These are phyloP conservation scores for Cyberlindnera saturnus DNA, from an alignment of 805 yeast genomes.

Conservation along the genomic window DNA sequence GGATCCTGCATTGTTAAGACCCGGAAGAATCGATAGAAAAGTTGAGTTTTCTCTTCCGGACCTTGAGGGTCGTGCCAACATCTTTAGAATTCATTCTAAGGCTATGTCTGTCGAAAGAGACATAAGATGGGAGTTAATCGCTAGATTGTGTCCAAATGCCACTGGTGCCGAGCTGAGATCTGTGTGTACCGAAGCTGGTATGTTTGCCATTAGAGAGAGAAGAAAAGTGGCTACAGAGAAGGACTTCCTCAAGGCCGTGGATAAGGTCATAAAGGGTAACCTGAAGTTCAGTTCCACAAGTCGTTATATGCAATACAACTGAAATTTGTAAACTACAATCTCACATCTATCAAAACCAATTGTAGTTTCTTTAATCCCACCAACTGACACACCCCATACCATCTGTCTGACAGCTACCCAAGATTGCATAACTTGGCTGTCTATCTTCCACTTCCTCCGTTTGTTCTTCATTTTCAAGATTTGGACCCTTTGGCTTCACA, in stretches of 20 bases:
- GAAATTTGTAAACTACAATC: slow-evolving; percentile 10
- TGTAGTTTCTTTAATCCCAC: slow-evolving; percentile 63
- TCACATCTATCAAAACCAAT: not conserved
- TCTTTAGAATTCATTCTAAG: slow-evolving; percentile 94
- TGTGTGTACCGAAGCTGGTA: slow-evolving; percentile 98
- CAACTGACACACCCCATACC: slow-evolving; percentile 96
- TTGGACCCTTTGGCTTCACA: slow-evolving; percentile 72
- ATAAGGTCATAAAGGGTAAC: slow-evolving; percentile 97
- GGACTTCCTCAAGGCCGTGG: slow-evolving; percentile 96
- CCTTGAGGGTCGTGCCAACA: slow-evolving; percentile 95
- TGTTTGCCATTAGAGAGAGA: slow-evolving; percentile 98
- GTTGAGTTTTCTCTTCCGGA: slow-evolving; percentile 97
- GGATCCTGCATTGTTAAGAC: slow-evolving; percentile 96
- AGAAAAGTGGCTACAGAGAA: slow-evolving; percentile 97
- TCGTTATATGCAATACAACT: slow-evolving; percentile 97
- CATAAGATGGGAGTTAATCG: slow-evolving; percentile 97
- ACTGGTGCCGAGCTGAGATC: slow-evolving; percentile 99
- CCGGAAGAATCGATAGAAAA: slow-evolving; percentile 98
- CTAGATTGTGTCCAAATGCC: slow-evolving; percentile 94
- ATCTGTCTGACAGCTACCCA: slow-evolving; percentile 90
- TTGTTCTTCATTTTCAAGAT: slow-evolving; percentile 25
- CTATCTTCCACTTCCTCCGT: slow-evolving; percentile 28
- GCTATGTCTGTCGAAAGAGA: slow-evolving; percentile 97
- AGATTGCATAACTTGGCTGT: slow-evolving; percentile 75
- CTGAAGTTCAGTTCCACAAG: slow-evolving; percentile 96